These are phyloP conservation scores for Fusarium sp. DNA, from an alignment of 2,329 filamentous ascomycete genomes.

Conservation along the genomic window DNA sequence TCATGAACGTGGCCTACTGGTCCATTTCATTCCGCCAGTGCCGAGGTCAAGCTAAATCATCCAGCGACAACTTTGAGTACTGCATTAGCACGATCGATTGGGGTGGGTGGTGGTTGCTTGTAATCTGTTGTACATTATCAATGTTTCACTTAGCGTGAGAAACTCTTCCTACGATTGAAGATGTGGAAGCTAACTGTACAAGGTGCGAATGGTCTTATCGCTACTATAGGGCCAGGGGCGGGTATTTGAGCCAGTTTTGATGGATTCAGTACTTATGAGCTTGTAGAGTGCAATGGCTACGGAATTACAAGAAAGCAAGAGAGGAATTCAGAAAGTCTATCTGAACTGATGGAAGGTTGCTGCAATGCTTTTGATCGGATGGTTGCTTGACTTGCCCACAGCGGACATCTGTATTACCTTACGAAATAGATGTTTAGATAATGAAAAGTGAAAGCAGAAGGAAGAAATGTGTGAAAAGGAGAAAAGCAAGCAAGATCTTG, in stretches of 20 bases:
- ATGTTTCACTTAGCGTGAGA: not conserved
- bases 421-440: not conserved
- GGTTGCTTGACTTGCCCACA: not conserved
- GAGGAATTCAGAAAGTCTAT: not conserved
- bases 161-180: not conserved
- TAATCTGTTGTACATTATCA: not conserved
- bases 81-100: not conserved
- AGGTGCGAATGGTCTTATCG: not conserved
- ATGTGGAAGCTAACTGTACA: not conserved
- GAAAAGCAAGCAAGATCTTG: not conserved
- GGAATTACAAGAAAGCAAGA: not conserved
- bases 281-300: not conserved
- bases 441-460: not conserved
- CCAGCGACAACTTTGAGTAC: not conserved
- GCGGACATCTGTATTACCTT: not conserved
- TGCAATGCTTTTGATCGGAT: not conserved
- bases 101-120: not conserved
- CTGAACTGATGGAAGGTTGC: not conserved
- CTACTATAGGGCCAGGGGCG: not conserved
- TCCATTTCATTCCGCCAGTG: not conserved
- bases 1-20: conserved; percentile 1
- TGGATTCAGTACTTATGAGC: not conserved
- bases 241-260: not conserved
- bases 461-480: not conserved
- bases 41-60: not conserved